These are phyloP conservation scores for Elongisporangium anandrum DNA, from an alignment of 352 stramenopile genomes.

Conservation along the genomic window DNA sequence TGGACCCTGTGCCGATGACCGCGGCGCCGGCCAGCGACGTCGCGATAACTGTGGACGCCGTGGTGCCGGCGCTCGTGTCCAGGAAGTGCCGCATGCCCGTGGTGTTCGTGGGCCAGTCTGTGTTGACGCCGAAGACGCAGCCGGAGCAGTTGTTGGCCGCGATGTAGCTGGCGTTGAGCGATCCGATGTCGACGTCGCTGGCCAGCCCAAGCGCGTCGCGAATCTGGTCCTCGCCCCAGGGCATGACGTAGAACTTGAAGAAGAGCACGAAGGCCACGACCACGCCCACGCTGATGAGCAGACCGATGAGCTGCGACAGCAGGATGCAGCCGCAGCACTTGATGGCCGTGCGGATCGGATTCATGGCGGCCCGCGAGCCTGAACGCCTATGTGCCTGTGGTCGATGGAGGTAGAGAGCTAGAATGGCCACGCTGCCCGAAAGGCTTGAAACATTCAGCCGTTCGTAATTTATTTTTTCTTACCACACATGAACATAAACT, in stretches of 20 bases:
- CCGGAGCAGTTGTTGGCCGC: conserved; percentile 72
- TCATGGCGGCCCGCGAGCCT: background rate
- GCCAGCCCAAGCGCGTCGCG: conserved; percentile 40
- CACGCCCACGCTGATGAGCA: conserved; percentile 51
- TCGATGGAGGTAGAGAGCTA: background rate
- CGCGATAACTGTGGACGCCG: conserved; percentile 59
- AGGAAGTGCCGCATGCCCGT: conserved; percentile 67
- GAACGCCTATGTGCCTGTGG: background rate
- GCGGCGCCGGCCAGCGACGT: conserved; percentile 56
- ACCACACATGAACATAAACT: background rate
- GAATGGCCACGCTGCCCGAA: background rate
- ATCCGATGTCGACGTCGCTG: conserved; percentile 38
- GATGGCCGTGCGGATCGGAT: background rate
- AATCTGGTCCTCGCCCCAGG: conserved; percentile 78
- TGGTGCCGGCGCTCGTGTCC: conserved; percentile 59
- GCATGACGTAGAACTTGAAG: conserved; percentile 70
- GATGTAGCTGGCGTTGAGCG: conserved; percentile 43
- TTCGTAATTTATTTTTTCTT: background rate
- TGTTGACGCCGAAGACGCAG: conserved; percentile 82
- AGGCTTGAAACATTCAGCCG: background rate
- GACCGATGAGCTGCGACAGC: conserved; percentile 59
- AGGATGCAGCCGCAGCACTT: conserved; percentile 80
- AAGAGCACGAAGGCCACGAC: conserved; percentile 45
- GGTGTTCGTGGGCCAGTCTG: conserved; percentile 74
- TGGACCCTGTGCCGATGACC: conserved; percentile 45